Evolutionary conservation across 768 basidiomycete genomes (phyloP).

Genomic region (Punctularia strigosozonata): DNA sequence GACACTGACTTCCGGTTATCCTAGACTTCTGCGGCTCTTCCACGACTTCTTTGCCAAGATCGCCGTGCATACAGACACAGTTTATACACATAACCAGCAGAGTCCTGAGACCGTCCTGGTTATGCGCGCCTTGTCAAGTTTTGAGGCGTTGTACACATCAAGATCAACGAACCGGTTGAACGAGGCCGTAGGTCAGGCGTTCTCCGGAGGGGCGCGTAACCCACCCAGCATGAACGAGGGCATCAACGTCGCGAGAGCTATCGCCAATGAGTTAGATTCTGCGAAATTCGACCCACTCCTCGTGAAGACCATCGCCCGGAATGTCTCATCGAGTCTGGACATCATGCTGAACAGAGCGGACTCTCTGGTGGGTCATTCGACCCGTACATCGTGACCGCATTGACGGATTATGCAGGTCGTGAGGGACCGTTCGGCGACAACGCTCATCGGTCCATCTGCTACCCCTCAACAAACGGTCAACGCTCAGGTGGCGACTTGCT

Average conservation of each 20-base stretch:
- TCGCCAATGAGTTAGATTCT: slow-evolving; percentile 88
- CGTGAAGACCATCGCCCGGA: slow-evolving; percentile 67
- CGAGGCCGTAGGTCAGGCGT: slow-evolving; percentile 68
- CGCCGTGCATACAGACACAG: slow-evolving; percentile 89
- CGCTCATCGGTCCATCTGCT: slow-evolving; percentile 63
- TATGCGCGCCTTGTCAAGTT: slow-evolving; percentile 68
- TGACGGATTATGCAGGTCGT: slow-evolving; percentile 52
- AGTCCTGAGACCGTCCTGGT: slow-evolving; percentile 90
- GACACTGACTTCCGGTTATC: slow-evolving; percentile 78
- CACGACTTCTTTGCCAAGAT: slow-evolving; percentile 97
- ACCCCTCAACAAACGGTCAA: slow-evolving; percentile 74
- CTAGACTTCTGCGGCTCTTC: slow-evolving; percentile 78
- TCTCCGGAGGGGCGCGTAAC: slow-evolving; percentile 55
- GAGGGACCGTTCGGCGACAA: slow-evolving; percentile 68
- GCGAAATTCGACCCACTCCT: slow-evolving; percentile 89
- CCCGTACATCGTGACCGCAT: too few species aligned
- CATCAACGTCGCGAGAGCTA: slow-evolving; percentile 56
- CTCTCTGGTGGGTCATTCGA: slow-evolving; percentile 45
- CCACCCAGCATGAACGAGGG: slow-evolving; percentile 74
- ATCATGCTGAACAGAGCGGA: slow-evolving; percentile 53
- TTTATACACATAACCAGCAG: slow-evolving; percentile 76
- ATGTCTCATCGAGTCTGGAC: slow-evolving; percentile 59
- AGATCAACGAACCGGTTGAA: slow-evolving; percentile 76
- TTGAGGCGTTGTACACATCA: slow-evolving; percentile 84
- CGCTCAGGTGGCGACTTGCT: slow-evolving; percentile 61